Conservation (phyloP, 805 yeast genomes). For the Priceomyces medius region DNA sequence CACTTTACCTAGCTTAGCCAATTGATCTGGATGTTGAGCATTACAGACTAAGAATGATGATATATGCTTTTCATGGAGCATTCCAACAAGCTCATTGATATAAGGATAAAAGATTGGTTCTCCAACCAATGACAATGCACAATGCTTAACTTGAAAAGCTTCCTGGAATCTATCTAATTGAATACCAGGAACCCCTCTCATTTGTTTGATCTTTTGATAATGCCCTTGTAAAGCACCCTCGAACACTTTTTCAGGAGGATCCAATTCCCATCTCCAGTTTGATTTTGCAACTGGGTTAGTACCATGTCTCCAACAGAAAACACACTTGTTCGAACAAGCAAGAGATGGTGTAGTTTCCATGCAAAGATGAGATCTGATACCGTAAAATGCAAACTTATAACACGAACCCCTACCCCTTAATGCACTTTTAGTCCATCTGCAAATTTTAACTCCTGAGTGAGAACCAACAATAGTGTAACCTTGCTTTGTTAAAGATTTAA, state of each 20-base stretch:
- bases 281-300: constrained; percentile 94
- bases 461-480: constrained; percentile 93
- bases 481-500: constrained; percentile 82
- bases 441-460: constrained; percentile 91
- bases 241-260: constrained; percentile 78
- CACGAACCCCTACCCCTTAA: constrained; percentile 92
- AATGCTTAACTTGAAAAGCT: constrained; percentile 84
- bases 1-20: constrained; percentile 66
- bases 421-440: constrained; percentile 96
- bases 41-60: constrained; percentile 90
- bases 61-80: constrained; percentile 77
- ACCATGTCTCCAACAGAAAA: constrained; percentile 97
- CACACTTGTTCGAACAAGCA: constrained; percentile 94
- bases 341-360: constrained; percentile 95
- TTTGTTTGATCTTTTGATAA: constrained; percentile 86
- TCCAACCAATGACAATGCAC: constrained; percentile 91
- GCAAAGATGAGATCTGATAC: constrained; percentile 85
- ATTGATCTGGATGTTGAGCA: constrained; percentile 91
- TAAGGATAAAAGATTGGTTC: constrained; percentile 94
- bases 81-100: constrained; percentile 76
- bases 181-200: constrained; percentile 95
- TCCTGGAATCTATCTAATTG: constrained; percentile 86
- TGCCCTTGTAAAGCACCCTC: constrained; percentile 88
- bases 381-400: constrained; percentile 89
- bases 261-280: constrained; percentile 93